Percentiles rank a stretch among this genome's conserved stretches.
phyloP scores from a whole-genome alignment of 495 filamentous ascomycete genomes.

The Aspergillus olivimuriae region DNA sequence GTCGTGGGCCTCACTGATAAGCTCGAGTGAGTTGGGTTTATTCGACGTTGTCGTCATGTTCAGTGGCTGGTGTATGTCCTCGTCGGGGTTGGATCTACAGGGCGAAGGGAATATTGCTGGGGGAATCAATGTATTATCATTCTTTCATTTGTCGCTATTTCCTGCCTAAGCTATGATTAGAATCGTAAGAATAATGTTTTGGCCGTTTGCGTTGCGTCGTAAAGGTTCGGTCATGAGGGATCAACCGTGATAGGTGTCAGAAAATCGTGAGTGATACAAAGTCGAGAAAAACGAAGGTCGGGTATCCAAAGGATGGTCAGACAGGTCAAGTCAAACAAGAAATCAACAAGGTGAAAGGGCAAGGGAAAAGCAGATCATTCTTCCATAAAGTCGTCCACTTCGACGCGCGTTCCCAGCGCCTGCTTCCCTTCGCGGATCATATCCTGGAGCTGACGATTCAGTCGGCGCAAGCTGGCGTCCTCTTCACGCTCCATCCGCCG shows the following conservation, averaged over 20 bases:
- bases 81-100: too few species aligned
- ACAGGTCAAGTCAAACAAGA: too few species aligned
- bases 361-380: conserved; percentile 13
- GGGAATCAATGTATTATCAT: background rate
- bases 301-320: too few species aligned
- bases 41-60: too few species aligned
- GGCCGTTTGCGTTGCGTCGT: too few species aligned
- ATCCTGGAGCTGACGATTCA: conserved; percentile 69
- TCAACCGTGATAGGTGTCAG: too few species aligned
- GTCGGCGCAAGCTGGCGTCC: conserved; percentile 67
- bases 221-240: too few species aligned
- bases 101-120: background rate
- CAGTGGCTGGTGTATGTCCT: too few species aligned
- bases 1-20: too few species aligned
- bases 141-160: background rate
- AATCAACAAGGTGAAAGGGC: conserved; percentile 4
- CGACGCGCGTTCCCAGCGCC: conserved; percentile 72
- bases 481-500: conserved; percentile 68
- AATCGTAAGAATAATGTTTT: background rate
- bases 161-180: background rate
- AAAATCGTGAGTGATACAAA: background rate
- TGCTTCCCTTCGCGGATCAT: conserved; percentile 89
- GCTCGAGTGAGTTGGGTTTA: too few species aligned
- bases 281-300: background rate
- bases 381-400: conserved; percentile 57